phyloP scores from a whole-genome alignment of 495 filamentous ascomycete species.

The Trichodelitschia bisporula region DNA sequence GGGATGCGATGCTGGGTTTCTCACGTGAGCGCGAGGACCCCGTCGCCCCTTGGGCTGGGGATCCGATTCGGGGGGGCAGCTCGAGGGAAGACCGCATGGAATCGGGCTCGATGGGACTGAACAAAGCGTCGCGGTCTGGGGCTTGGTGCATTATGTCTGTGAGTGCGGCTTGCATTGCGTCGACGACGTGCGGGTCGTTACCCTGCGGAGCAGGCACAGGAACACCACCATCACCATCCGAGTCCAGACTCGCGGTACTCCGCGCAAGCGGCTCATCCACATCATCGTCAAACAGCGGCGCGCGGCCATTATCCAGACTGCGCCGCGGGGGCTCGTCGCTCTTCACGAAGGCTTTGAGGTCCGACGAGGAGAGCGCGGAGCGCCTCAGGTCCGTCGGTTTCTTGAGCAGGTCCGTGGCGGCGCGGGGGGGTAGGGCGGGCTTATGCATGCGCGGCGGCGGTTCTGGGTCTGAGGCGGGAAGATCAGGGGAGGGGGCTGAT shows the following conservation, averaged over 20 bases:
- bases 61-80: conserved; percentile 8
- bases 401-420: conserved; percentile 4
- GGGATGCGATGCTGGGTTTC: conserved; percentile 67
- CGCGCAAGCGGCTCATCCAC: conserved; percentile 36
- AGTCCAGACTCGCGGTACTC: conserved; percentile 32
- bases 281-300: conserved; percentile 38
- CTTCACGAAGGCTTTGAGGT: conserved; percentile 18
- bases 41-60: conserved; percentile 23
- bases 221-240: no score
- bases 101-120: conserved; percentile 20
- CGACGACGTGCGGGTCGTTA: conserved; percentile 34
- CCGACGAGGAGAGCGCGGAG: conserved; percentile 31
- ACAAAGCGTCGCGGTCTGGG: conserved; percentile 25
- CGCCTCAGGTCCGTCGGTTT: conserved; percentile 23
- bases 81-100: conserved; percentile 35
- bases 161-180: conserved; percentile 86
- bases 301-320: conserved; percentile 30
- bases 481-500: conserved; percentile 2
- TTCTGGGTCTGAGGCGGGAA: conserved; percentile 4
- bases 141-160: conserved; percentile 76
- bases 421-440: conserved; percentile 4
- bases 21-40: conserved; percentile 18
- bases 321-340: conserved; percentile 20
- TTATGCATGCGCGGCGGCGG: conserved; percentile 5
- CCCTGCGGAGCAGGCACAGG: conserved; percentile 7